Percentiles rank a stretch among this genome's conserved stretches.
Conservation (phyloP, 352 stramenopile genomes). For the Globisporangium uncinulatum region DNA sequence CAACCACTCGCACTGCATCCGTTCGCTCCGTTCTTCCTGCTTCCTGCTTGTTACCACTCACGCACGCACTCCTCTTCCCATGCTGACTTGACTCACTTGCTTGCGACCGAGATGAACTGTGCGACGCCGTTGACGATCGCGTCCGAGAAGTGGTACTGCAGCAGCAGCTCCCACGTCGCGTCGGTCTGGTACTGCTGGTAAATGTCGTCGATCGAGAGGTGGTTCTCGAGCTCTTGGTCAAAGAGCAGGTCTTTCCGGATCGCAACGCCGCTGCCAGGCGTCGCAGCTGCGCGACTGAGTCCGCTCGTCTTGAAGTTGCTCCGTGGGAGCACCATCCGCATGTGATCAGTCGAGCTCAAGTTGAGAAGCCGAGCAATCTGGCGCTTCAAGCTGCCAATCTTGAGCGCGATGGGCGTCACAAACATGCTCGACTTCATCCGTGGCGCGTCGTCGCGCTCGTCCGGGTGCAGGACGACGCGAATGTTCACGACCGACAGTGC, state of each 20-base stretch:
- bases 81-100: constrained; percentile 1
- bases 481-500: constrained; percentile 34
- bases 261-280: constrained; percentile 10
- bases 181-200: constrained; percentile 79
- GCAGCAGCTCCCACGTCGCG: constrained; percentile 57
- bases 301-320: constrained; percentile 54
- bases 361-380: constrained; percentile 50
- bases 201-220: constrained; percentile 68
- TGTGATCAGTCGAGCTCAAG: constrained; percentile 30
- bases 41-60: too few relatives aligned
- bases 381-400: constrained; percentile 70
- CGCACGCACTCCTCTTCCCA: not conserved
- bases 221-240: constrained; percentile 72
- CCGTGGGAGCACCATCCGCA: constrained; percentile 53
- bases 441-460: constrained; percentile 24
- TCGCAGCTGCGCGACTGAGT: constrained; percentile 16
- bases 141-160: constrained; percentile 77
- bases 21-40: too few relatives aligned
- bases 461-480: constrained; percentile 49
- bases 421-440: constrained; percentile 54
- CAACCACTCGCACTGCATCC: not conserved
- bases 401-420: constrained; percentile 54
- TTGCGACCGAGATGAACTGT: constrained; percentile 36
- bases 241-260: constrained; percentile 65
- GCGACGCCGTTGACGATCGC: constrained; percentile 65